Evolutionary conservation across 352 stramenopile genomes (phyloP), one percentile per base, ranked within the genome.

Genomic region (Halophytophthora batemanensis): DNA sequence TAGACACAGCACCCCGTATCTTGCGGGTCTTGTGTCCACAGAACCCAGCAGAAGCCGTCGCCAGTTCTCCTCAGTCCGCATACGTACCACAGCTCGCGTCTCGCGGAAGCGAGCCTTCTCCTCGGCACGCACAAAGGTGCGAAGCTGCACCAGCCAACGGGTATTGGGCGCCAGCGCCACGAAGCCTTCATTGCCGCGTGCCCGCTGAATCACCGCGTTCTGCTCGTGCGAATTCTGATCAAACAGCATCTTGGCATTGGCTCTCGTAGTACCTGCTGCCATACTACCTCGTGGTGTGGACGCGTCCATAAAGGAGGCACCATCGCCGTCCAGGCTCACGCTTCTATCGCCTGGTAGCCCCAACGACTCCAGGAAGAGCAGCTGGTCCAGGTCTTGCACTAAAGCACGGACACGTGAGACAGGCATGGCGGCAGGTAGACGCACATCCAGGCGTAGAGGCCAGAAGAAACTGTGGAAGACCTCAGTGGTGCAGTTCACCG

Each of bases 121-220:
- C 6, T 53, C 64, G 28, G 64, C 67, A 31, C 68, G 73, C n/a
- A 86, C 54, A 42, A 85, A 85, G 14, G 65, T 74, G 28, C 66
- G 64, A 43, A 90, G 79, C 54, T 74, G 71, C 36, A 90, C 39
- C 1, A 82, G 50, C 78, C 78, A 90, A 31, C 69, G 61, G 50
- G 64, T 59, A 41, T 71, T 74, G 15, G 63, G 55, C 23, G 64
- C 46, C 19, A 90, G 49, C 19, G 74, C 72, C 23, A 90, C 58
- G 44, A 59, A 78, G 19, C 64, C 66, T 29, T 87, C 71, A 35
- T 79, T 66, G 36, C 71, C 76, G 37, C 76, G 66, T 36, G 76
- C 76, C 6, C 67, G 69, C 55, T 65, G 61, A 22, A 85, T 64
- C 28, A 78, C 66, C 17, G 66, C 56, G 34, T 81, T 61, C 43